Percentiles rank a stretch among this genome's conserved stretches.
phyloP scores from a whole-genome alignment of 441 rosid species.

The Jatropha podagrica region DNA sequence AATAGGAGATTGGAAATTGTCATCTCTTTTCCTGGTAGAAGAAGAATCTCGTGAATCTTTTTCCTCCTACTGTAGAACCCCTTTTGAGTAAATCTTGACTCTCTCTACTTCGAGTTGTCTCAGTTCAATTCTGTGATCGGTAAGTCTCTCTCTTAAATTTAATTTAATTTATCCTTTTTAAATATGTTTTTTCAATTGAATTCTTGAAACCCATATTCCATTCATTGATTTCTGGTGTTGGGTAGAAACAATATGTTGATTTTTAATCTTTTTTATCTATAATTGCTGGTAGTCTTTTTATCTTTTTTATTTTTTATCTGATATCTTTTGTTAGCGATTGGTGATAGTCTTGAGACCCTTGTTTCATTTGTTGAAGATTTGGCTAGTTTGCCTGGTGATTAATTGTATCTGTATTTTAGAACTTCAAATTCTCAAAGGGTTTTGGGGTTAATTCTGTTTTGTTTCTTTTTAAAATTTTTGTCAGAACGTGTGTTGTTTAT shows the following conservation, averaged over 20 bases:
- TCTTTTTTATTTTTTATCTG: not conserved
- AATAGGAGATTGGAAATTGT: not conserved
- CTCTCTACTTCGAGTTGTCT: not conserved
- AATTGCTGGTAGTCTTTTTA: not conserved
- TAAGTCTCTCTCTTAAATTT: not conserved
- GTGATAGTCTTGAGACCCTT: too few relatives aligned
- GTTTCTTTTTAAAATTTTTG: not conserved
- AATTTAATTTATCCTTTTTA: not conserved
- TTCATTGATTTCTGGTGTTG: not conserved
- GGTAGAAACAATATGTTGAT: not conserved
- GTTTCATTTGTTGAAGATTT: not conserved
- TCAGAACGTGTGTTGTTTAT: not conserved
- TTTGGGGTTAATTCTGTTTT: not conserved
- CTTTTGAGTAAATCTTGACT: not conserved
- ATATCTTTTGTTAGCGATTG: not conserved
- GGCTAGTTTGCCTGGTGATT: not conserved
- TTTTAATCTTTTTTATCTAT: not conserved
- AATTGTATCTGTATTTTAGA: not conserved
- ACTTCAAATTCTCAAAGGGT: not conserved
- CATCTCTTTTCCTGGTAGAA: not conserved
- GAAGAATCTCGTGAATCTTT: not conserved
- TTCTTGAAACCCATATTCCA: constrained; percentile 3
- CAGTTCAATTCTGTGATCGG: not conserved
- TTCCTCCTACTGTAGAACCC: not conserved
- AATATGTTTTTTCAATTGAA: not conserved